Conservation (phyloP, 768 basidiomycete species). For the Russula sp. region DNA sequence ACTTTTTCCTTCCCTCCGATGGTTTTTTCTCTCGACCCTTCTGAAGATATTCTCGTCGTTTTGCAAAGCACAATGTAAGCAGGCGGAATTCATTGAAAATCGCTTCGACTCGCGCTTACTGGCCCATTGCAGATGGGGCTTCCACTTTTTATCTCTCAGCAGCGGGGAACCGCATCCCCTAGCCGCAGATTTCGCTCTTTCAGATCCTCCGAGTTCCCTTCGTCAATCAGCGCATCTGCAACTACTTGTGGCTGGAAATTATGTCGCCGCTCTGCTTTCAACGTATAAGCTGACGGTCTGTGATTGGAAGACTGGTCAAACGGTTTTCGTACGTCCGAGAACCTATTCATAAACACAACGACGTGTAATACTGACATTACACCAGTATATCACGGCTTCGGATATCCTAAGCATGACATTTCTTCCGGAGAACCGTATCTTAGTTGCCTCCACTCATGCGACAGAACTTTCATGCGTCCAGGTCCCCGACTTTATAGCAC, state of each 20-base stretch:
- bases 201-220: not conserved
- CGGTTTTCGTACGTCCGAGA: slow-evolving; percentile 11
- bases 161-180: slow-evolving; percentile 17
- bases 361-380: not conserved
- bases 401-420: not conserved
- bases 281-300: not conserved
- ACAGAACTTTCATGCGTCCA: not conserved
- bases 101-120: not conserved
- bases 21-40: slow-evolving; percentile 8
- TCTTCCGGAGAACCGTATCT: slow-evolving; percentile 9
- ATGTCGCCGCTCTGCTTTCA: not conserved
- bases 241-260: not conserved
- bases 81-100: not conserved
- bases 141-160: slow-evolving; percentile 18
- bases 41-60: slow-evolving; percentile 15
- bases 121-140: not conserved
- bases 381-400: not conserved
- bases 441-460: not conserved
- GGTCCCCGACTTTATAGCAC: not conserved
- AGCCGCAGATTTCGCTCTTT: not conserved
- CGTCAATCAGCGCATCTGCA: not conserved
- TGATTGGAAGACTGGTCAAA: slow-evolving; percentile 21
- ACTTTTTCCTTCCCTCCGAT: slow-evolving; percentile 5
- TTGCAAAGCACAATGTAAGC: not conserved
- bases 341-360: not conserved